phyloP scores from a whole-genome alignment of 2,329 filamentous ascomycete genomes.

The Trichoderma cornu-damae region DNA sequence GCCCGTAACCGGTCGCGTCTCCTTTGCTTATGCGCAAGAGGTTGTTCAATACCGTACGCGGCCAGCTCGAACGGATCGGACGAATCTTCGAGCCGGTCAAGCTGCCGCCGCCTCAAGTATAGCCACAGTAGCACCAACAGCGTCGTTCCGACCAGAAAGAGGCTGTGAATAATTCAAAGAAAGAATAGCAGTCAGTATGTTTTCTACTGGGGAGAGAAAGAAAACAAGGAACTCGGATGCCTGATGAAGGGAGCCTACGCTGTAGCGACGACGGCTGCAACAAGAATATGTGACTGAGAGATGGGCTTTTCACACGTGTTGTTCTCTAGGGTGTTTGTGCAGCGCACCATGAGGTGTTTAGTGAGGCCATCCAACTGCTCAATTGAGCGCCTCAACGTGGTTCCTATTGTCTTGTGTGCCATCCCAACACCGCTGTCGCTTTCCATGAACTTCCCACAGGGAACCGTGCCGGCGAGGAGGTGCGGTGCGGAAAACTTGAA shows the following conservation, averaged over 20 bases:
- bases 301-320: conserved; percentile 15
- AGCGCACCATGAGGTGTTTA: neutral
- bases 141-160: neutral
- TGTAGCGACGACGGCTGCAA: conserved; percentile 3
- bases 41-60: conserved; percentile 6
- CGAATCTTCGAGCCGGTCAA: conserved; percentile 7
- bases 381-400: neutral
- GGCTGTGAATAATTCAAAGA: neutral
- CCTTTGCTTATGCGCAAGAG: neutral
- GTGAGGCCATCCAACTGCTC: neutral
- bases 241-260: neutral
- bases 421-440: neutral
- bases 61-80: conserved; percentile 14
- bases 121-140: conserved; percentile 10
- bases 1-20: neutral
- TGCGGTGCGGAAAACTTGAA: neutral
- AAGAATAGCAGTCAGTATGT: neutral
- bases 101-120: neutral
- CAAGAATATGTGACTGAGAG: neutral
- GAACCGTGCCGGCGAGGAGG: neutral
- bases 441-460: neutral
- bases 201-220: neutral
- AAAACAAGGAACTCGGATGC: no score
- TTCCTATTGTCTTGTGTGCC: neutral
- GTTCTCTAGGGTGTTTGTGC: conserved; percentile 2